A percentile compares a stretch with the other conserved stretches of the same genome.
Evolutionary conservation across 345 rosid genomes (phyloP).

Genomic region (Camelina neglecta): DNA sequence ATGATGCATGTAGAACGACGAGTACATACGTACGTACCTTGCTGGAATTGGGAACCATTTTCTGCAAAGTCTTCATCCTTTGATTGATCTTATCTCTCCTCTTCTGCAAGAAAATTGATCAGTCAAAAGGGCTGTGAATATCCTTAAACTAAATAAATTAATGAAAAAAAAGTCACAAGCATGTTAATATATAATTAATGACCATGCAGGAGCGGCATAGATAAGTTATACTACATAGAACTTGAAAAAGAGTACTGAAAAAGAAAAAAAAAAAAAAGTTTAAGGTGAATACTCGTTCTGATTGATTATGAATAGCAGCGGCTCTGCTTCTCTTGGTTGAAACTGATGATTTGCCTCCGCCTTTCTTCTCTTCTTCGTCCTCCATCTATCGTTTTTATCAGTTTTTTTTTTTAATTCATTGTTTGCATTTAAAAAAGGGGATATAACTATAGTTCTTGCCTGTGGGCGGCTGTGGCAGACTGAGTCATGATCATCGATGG

Average conservation of each 20-base stretch:
- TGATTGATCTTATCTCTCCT: conserved; percentile 98
- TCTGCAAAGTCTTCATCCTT: conserved; percentile 96
- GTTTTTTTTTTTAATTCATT: not conserved
- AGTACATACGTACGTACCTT: conserved; percentile 58
- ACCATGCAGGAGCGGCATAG: not conserved
- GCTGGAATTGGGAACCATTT: conserved; percentile 92
- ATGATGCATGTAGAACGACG: conserved; percentile 16
- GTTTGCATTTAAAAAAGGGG: conserved; percentile 32
- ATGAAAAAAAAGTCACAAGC: not conserved
- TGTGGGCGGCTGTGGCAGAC: conserved; percentile 66
- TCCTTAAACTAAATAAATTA: too few species aligned
- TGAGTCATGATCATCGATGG: conserved; percentile 79
- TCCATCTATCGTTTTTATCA: conserved; percentile 28
- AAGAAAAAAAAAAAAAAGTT: not conserved
- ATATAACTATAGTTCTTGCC: conserved; percentile 41
- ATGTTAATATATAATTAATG: not conserved
- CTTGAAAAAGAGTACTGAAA: not conserved
- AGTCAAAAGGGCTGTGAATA: conserved; percentile 6
- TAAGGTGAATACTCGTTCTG: conserved; percentile 70
- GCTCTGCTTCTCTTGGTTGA: conserved; percentile 89
- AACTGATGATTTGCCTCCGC: conserved; percentile 61
- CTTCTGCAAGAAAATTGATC: conserved; percentile 55
- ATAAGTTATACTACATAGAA: too few species aligned
- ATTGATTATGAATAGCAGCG: conserved; percentile 96
- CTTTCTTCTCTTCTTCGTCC: conserved; percentile 55